A percentile compares a stretch with the other conserved stretches of the same genome.
phyloP scores from a whole-genome alignment of 345 rosid genomes.

The Eucalyptus cloeziana region DNA sequence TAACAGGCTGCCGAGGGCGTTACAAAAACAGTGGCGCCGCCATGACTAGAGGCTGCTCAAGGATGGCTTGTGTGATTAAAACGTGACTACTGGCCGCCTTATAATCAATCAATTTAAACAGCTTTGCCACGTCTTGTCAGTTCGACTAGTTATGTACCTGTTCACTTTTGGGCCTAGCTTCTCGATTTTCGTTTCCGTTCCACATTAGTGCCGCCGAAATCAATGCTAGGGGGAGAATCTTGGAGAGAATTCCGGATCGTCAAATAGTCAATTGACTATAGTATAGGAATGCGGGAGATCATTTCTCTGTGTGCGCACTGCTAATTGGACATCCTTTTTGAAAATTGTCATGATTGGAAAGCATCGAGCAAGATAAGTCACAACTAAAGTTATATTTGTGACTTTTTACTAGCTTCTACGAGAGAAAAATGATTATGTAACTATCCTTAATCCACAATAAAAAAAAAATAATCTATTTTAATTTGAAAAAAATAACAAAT shows the following conservation, averaged over 20 bases:
- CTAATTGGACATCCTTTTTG: neutral
- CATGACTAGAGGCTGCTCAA: neutral
- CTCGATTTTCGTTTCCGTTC: neutral
- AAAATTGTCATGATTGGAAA: neutral
- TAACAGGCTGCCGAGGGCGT: neutral
- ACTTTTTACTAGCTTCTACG: neutral
- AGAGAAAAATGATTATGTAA: neutral
- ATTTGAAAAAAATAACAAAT: rapidly evolving
- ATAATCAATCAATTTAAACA: neutral
- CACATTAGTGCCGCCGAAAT: neutral
- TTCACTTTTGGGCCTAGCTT: neutral
- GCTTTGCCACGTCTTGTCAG: neutral
- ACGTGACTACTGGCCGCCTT: neutral
- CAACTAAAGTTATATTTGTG: neutral
- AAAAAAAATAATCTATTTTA: too few species aligned
- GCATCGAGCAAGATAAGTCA: neutral
- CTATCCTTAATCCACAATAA: neutral
- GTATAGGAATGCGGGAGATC: neutral
- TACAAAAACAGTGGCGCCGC: neutral
- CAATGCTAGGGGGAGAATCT: neutral
- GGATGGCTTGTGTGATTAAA: neutral
- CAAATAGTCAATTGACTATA: neutral
- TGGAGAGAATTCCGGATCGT: neutral
- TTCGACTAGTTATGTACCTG: neutral
- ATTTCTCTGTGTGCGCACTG: neutral